These are phyloP conservation scores for Teratosphaeria zuluensis DNA, from an alignment of 2,329 filamentous ascomycete species.

Conservation along the genomic window DNA sequence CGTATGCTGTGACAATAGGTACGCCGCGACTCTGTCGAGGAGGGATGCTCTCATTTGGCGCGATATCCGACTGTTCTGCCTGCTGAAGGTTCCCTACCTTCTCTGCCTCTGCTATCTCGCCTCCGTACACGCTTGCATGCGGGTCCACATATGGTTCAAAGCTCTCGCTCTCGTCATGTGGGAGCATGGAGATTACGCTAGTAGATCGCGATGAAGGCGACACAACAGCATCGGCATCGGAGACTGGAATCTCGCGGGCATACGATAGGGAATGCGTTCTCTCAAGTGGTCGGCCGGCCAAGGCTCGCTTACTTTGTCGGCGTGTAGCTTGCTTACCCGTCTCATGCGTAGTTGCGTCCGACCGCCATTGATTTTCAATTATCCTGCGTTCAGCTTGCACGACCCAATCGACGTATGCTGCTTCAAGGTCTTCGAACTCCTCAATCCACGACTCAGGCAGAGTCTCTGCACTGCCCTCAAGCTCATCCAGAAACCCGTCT, in stretches of 20 bases:
- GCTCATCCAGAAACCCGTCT: slow-evolving; percentile 74
- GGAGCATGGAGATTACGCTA: background rate
- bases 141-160: background rate
- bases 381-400: slow-evolving; percentile 65
- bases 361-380: slow-evolving; percentile 50
- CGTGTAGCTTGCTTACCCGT: background rate
- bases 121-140: background rate
- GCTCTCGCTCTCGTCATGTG: background rate
- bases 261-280: slow-evolving; percentile 1
- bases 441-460: slow-evolving; percentile 84
- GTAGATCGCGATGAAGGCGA: slow-evolving; percentile 2
- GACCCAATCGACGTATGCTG: slow-evolving; percentile 70
- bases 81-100: background rate
- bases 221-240: slow-evolving; percentile 1
- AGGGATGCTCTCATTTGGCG: background rate
- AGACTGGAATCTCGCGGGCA: background rate
- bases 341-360: background rate
- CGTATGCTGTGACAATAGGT: background rate
- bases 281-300: background rate
- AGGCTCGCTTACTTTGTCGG: background rate
- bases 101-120: background rate
- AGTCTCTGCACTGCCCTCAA: slow-evolving; percentile 76
- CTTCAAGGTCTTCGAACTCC: slow-evolving; percentile 69
- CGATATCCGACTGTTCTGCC: background rate
- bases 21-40: background rate